phyloP scores from a whole-genome alignment of 331 rosid species.

The Telfairia occidentalis region DNA sequence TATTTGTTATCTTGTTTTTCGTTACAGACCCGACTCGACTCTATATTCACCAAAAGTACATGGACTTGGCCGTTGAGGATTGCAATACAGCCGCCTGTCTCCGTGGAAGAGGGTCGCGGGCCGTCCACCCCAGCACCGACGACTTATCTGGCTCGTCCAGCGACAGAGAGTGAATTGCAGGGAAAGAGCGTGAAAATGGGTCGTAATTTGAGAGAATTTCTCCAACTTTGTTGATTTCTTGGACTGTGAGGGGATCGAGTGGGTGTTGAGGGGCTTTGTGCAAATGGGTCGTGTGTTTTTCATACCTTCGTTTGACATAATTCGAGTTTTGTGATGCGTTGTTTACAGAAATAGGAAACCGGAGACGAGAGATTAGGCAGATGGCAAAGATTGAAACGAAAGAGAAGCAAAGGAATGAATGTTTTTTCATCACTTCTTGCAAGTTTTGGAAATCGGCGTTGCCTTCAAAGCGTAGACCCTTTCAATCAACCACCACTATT shows the following conservation, averaged over 20 bases:
- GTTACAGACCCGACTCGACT: constrained; percentile 12
- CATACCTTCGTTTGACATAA: background rate
- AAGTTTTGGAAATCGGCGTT: too few relatives aligned
- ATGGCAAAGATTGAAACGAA: background rate
- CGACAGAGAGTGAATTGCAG: constrained; percentile 41
- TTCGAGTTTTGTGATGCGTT: background rate
- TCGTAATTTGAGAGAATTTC: constrained; percentile 35
- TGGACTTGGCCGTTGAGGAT: constrained; percentile 20
- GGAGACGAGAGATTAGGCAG: background rate
- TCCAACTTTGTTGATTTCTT: constrained; percentile 38
- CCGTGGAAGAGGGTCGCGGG: constrained; percentile 32
- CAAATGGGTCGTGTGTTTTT: background rate
- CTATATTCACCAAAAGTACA: constrained; percentile 25
- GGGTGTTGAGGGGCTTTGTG: constrained; percentile 56
- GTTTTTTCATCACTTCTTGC: background rate
- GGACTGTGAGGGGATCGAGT: constrained; percentile 62
- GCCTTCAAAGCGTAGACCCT: too few relatives aligned
- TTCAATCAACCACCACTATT: too few relatives aligned
- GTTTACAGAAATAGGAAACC: background rate
- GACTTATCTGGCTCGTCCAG: constrained; percentile 61
- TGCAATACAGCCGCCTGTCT: constrained; percentile 47
- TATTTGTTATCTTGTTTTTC: too few relatives aligned
- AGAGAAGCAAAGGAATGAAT: background rate
- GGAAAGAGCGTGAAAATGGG: constrained; percentile 26
- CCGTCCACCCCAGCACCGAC: constrained; percentile 39